Evolutionary conservation across 2,329 filamentous ascomycete genomes (phyloP).

Genomic region (Aspergillus sojae): DNA sequence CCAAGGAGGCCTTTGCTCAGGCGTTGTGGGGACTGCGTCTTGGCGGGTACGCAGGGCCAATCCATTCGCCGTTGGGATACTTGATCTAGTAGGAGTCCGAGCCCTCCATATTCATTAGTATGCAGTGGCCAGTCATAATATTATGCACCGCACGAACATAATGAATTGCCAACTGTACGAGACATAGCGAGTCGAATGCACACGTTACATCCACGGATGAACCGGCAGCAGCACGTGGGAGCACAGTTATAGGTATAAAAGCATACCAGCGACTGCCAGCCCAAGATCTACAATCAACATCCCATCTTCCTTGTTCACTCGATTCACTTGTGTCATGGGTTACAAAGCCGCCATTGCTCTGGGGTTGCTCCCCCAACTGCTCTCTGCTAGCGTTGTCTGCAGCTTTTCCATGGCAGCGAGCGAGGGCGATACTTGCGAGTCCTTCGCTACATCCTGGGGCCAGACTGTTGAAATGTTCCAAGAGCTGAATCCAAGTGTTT

Average conservation of each 20-base stretch:
- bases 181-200: neutral
- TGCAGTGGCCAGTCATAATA: too few species aligned
- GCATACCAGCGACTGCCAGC: neutral
- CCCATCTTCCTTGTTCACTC: neutral
- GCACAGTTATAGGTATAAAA: neutral
- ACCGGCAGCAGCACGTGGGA: too few species aligned
- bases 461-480: slow-evolving; percentile 14
- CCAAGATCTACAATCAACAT: neutral
- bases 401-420: slow-evolving; percentile 14
- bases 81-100: too few species aligned
- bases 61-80: too few species aligned
- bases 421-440: slow-evolving; percentile 30
- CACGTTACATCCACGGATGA: neutral
- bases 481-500: slow-evolving; percentile 11
- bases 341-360: slow-evolving; percentile 12
- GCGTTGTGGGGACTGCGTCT: too few species aligned
- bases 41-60: too few species aligned
- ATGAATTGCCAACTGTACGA: neutral
- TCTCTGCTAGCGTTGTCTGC: slow-evolving; percentile 13
- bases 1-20: neutral
- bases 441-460: slow-evolving; percentile 13
- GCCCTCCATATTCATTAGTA: too few species aligned
- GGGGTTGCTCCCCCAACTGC: slow-evolving; percentile 11
- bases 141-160: neutral
- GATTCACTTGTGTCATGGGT: neutral